Evolutionary conservation across 1,284 basidiomycete genomes (phyloP), one percentile per base, ranked within the genome.

Genomic region (Ustilago tritici): DNA sequence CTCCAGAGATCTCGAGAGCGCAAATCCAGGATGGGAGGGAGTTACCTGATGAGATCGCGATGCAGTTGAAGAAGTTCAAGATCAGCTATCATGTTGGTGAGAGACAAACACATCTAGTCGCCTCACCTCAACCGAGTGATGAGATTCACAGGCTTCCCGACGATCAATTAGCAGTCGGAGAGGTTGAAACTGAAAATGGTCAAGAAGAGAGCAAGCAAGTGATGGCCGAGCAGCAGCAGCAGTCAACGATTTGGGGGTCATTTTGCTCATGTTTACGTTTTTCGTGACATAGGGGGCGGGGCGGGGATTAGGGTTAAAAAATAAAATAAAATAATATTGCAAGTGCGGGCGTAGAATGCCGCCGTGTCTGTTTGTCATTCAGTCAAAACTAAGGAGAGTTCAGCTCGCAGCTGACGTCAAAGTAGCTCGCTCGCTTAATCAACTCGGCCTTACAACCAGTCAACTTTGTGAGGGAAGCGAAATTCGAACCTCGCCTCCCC

Each of bases 381-480:
- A 49, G 46, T 14, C 23, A 7, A 31, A 23, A 23, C 23, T 23
- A 23, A 23, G 23, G 23, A 23, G 23, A 23, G 23, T 23, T 9
- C 19, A 49, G 6, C 12, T 50, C 49, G 52, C 38, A 46, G 28
- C 38, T 65, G 57, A 59, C 57, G 52, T 65, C 57, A 60, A 58
- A 59, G 36, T 35, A 28, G 23, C 23, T 28, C 23, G 23, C 57
- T 65, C 64, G 64, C 64, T 60, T 59, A 54, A 41, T 23, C 43
- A 59, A 53, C 63, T 65, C 64, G 57, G 64, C 64, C 38, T 49
- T 65, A 40, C 64, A 65, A 65, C 64, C 41, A 46, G 14, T 0
- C 28, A 35, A 49, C 28, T 23, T 35, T 23, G 35, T 32, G 43
- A 50, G 23, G 23, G 49, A 32, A 12, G 3, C 32, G 28, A 46